Conservation (phyloP, 2,329 filamentous ascomycete genomes). For the Raffaelea albimanens region DNA sequence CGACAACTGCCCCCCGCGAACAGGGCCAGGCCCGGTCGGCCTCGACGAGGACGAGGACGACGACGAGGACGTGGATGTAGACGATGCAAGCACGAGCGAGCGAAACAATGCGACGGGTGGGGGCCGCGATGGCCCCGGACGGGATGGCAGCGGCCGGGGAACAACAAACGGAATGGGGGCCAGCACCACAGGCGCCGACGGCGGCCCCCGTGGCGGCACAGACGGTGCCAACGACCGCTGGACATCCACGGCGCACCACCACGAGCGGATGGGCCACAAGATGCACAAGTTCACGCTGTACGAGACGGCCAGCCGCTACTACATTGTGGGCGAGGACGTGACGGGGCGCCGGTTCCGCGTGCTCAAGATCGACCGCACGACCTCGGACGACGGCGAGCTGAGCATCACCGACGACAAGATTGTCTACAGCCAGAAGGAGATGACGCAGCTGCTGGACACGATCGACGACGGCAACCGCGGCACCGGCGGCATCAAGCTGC, state of each 20-base stretch:
- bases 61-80: constrained; percentile 11
- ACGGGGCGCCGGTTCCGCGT: constrained; percentile 84
- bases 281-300: constrained; percentile 99
- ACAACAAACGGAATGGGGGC: not conserved
- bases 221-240: not conserved
- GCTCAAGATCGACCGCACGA: constrained; percentile 84
- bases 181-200: constrained; percentile 16
- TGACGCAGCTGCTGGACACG: constrained; percentile 84
- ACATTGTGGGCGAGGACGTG: constrained; percentile 87
- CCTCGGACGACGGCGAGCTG: constrained; percentile 58
- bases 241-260: not conserved
- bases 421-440: constrained; percentile 84
- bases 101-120: not conserved
- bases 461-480: constrained; percentile 92
- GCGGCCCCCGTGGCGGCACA: not conserved
- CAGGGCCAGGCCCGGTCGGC: constrained; percentile 1
- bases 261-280: constrained; percentile 37
- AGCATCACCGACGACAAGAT: constrained; percentile 90
- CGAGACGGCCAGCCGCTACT: constrained; percentile 87
- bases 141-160: constrained; percentile 10
- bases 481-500: constrained; percentile 80
- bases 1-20: constrained; percentile 18
- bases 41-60: constrained; percentile 15
- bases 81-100: constrained; percentile 23
- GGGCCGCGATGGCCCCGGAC: constrained; percentile 5